Percentiles rank a stretch among this genome's conserved stretches.
These are phyloP conservation scores for Acacia concinna DNA, from an alignment of 331 rosid species.

Conservation along the genomic window DNA sequence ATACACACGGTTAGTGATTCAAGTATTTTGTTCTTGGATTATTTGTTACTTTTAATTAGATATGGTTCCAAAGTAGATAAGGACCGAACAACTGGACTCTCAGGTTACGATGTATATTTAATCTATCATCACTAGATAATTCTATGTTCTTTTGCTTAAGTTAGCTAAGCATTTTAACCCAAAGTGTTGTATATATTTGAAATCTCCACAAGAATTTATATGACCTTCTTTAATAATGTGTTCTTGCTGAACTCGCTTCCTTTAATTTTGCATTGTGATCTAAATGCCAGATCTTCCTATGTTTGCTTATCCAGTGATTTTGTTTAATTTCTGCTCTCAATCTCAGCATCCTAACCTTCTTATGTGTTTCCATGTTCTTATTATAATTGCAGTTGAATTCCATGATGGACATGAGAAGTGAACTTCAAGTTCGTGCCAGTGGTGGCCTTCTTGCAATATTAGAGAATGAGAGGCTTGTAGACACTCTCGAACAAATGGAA, in stretches of 20 bases:
- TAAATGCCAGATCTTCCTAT: not conserved
- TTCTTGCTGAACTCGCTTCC: not conserved
- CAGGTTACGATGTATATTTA: not conserved
- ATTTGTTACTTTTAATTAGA: slow-evolving; percentile 20
- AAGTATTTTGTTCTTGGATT: slow-evolving; percentile 20
- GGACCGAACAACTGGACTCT: not conserved
- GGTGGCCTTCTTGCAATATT: slow-evolving; percentile 97
- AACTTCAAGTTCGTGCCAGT: slow-evolving; percentile 89
- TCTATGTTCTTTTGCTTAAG: no score
- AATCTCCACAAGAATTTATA: not conserved
- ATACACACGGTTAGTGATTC: slow-evolving; percentile 7
- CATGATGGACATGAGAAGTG: slow-evolving; percentile 96
- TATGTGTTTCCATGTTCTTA: slow-evolving; percentile 5
- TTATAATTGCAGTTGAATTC: slow-evolving; percentile 70
- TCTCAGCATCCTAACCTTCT: slow-evolving; percentile 9
- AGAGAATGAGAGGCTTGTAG: slow-evolving; percentile 89
- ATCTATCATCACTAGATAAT: not conserved
- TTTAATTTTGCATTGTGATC: not conserved
- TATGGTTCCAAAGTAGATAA: not conserved
- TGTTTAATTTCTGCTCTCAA: not conserved
- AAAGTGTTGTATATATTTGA: not conserved
- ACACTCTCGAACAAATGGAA: slow-evolving; percentile 81
- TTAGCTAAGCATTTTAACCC: not conserved
- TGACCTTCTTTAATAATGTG: not conserved
- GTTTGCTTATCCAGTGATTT: not conserved